Evolutionary conservation across 192 early-diverging fungal species (phyloP), one percentile per base, ranked within the genome.

Genomic region (Mycoemilia scoparia): DNA sequence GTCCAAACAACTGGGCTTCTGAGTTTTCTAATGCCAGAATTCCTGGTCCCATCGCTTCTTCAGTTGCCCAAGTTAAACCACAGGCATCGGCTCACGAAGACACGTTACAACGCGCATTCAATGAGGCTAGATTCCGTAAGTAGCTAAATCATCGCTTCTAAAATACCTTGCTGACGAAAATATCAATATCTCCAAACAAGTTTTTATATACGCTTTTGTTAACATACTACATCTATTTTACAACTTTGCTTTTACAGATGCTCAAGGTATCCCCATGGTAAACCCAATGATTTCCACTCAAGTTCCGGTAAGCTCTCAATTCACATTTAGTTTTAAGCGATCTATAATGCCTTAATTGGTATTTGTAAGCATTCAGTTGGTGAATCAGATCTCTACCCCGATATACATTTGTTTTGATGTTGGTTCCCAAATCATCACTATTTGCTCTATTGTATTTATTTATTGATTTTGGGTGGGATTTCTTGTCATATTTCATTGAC

Each of bases 71-170:
- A 4, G 36, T 24, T 15, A 25, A 15, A 12, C 13, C 49, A 11
- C 29, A 36, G 0, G 26, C 41, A 10, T 26, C 34, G 3, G 27
- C 50, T 12, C 20, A 38, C 4, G 47, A 38, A 19, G 26, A 50
- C n/a, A 42, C 29, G 9, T 24, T 55, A 39, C 33, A 36, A 1
- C 47, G 41, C 10, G 51, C 75, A 6, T 83, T 86, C 58, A 77
- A 82, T 34, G 52, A 52, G 25, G 76, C 79, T n/a, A n/a, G n/a
- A n/a, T n/a, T n/a, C n/a, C 22, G 74, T 77, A 64, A 71, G 9
- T 57, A 68, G 18, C 70, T 70, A 0, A 60, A 74, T 10, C 56
- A 57, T 16, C n/a, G n/a, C 15, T n/a, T 9, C 11, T 10, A 16
- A 21, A 3, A 9, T 18, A 21, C 16, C 4, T 5, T 7, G 10